Conservation (phyloP, 495 filamentous ascomycete genomes). For the Hypoxylon trugodes region DNA sequence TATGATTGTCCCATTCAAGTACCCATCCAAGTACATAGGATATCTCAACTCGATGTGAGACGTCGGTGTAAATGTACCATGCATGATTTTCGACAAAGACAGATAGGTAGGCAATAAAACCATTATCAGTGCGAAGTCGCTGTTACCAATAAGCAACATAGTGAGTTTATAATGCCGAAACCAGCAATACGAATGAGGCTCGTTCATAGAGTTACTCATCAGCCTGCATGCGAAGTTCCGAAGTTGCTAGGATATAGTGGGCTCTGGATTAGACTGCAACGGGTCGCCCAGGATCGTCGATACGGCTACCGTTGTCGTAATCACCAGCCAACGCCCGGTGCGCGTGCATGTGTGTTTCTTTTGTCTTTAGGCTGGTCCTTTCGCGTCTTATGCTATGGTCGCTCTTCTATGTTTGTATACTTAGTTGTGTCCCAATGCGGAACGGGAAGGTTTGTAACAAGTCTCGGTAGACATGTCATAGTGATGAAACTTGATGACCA, state of each 20-base stretch:
- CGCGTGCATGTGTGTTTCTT: not conserved
- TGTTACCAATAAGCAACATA: no score
- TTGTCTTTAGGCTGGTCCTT: no score
- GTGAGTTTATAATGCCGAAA: not conserved
- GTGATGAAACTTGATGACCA: no score
- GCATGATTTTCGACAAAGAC: not conserved
- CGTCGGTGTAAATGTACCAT: no score
- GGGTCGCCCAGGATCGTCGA: conserved; percentile 26
- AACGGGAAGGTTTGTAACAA: no score
- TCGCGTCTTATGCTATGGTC: not conserved
- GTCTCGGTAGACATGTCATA: no score
- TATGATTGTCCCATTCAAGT: conserved; percentile 13
- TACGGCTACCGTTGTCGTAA: conserved; percentile 18
- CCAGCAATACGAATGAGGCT: conserved; percentile 6
- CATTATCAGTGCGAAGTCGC: conserved; percentile 1
- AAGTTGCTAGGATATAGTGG: conserved; percentile 14
- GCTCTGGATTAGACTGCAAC: not conserved
- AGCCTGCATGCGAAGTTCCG: conserved; percentile 23
- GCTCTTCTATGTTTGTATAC: no score
- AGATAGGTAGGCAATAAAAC: no score
- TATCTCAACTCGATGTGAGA: no score
- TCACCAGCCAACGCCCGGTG: conserved; percentile 10
- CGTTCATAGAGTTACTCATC: conserved; percentile 11
- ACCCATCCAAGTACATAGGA: no score
- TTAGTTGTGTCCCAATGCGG: no score